Evolutionary conservation across 345 rosid species (phyloP).

Genomic region (Psidium friedrichsthalianum): DNA sequence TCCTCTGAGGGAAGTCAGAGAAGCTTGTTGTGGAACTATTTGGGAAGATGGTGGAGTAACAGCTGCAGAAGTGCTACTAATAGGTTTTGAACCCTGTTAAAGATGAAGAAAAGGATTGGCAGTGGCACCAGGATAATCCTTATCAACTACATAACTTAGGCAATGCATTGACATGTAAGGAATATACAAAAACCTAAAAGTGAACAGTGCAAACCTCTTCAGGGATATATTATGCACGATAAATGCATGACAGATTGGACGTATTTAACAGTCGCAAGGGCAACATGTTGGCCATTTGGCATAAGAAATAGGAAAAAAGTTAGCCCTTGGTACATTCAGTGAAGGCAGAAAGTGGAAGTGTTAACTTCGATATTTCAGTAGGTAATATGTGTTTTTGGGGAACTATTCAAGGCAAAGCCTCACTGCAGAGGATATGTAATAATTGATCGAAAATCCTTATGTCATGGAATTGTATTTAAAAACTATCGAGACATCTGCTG

Average conservation of each 20-base stretch:
- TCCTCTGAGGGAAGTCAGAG: constrained; percentile 51
- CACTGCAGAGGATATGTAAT: not conserved
- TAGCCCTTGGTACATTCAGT: not conserved
- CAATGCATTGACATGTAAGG: not conserved
- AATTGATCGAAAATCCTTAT: not conserved
- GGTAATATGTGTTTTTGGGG: not conserved
- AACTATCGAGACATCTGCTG: not conserved
- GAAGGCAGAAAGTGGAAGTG: not conserved
- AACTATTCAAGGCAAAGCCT: not conserved
- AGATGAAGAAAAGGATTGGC: constrained; percentile 1
- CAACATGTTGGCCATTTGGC: not conserved
- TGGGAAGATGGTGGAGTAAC: constrained; percentile 52
- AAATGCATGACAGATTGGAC: not conserved
- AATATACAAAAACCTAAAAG: not conserved
- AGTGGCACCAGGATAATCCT: not conserved
- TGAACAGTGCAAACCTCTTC: not conserved
- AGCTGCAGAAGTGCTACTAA: constrained; percentile 43
- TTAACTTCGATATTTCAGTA: not conserved
- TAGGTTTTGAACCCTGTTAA: constrained; percentile 66
- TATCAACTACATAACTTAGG: not conserved
- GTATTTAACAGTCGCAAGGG: not conserved
- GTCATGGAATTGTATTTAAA: not conserved
- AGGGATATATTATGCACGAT: not conserved
- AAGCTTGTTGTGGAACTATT: constrained; percentile 48
- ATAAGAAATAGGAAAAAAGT: not conserved